Conservation (phyloP, 768 basidiomycete species). For the Lanmaoa pseudosensibilis region DNA sequence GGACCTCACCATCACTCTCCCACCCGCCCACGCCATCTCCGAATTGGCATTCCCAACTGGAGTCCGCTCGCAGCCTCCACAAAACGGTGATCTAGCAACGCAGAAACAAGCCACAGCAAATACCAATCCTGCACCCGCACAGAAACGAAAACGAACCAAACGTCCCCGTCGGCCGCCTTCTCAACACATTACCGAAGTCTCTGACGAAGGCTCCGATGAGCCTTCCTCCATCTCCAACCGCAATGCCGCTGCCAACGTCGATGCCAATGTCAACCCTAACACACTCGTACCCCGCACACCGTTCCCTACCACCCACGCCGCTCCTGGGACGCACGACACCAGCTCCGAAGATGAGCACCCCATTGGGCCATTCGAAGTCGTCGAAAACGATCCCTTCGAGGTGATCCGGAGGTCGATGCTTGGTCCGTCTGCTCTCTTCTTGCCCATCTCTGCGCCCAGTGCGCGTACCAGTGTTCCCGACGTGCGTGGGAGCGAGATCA, state of each 20-base stretch:
- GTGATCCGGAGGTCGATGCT: conserved; percentile 13
- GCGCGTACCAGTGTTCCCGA: neutral
- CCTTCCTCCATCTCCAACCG: neutral
- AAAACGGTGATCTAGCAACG: neutral
- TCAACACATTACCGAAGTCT: conserved; percentile 25
- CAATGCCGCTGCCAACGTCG: neutral
- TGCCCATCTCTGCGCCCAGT: neutral
- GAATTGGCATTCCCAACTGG: conserved; percentile 28
- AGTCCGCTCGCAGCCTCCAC: conserved; percentile 5
- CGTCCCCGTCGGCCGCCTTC: conserved; percentile 23
- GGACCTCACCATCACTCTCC: conserved; percentile 21
- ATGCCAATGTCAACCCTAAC: neutral
- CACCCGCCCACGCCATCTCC: conserved; percentile 30
- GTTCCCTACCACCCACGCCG: neutral
- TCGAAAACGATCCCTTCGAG: conserved; percentile 28
- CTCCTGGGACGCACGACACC: conserved; percentile 6
- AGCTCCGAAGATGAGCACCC: conserved; percentile 20
- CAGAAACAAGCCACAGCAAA: neutral
- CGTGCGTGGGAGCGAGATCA: neutral
- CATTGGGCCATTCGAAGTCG: conserved; percentile 20
- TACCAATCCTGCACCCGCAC: neutral
- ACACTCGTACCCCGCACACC: neutral
- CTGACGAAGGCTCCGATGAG: conserved; percentile 19
- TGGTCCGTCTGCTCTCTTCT: neutral
- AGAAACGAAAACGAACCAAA: conserved; percentile 4